phyloP scores from a whole-genome alignment of 768 basidiomycete species.

The Tremella yokohamensis region DNA sequence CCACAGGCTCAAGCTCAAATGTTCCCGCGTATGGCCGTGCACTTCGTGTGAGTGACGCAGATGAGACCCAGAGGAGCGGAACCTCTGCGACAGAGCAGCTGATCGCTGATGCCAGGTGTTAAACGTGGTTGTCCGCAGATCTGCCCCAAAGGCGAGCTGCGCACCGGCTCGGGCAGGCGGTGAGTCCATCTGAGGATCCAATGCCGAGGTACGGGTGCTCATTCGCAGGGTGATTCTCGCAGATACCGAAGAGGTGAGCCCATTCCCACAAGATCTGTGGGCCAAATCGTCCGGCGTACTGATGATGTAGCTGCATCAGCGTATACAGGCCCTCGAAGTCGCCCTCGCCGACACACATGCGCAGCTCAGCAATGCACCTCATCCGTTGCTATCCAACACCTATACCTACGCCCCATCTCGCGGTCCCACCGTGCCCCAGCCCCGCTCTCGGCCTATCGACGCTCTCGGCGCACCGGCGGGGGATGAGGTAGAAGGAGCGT shows the following conservation, averaged over 20 bases:
- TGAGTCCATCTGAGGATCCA: too few relatives aligned
- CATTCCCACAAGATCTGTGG: background rate
- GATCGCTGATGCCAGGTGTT: slow-evolving; percentile 25
- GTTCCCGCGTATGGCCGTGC: slow-evolving; percentile 48
- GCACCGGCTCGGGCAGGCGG: slow-evolving; percentile 45
- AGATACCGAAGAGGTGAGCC: slow-evolving; percentile 41
- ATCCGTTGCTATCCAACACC: slow-evolving; percentile 41
- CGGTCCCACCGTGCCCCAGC: slow-evolving; percentile 11
- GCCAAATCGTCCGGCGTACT: background rate
- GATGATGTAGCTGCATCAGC: slow-evolving; percentile 36
- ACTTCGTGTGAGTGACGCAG: slow-evolving; percentile 33
- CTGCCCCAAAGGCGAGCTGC: slow-evolving; percentile 47
- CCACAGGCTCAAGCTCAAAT: slow-evolving; percentile 45
- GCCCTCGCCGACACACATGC: slow-evolving; percentile 44
- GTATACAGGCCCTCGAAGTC: slow-evolving; percentile 44
- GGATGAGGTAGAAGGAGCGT: slow-evolving; percentile 32
- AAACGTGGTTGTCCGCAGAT: slow-evolving; percentile 48
- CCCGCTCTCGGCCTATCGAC: slow-evolving; percentile 3
- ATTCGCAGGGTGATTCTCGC: slow-evolving; percentile 41
- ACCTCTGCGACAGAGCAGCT: background rate
- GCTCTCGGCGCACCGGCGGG: background rate
- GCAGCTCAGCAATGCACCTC: slow-evolving; percentile 24
- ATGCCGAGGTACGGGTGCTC: too few relatives aligned
- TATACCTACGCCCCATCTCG: slow-evolving; percentile 41
- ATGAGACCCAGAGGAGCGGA: background rate